Base-by-base conservation (phyloP, 306 rosid species). In the Quercus parvula region DNA sequence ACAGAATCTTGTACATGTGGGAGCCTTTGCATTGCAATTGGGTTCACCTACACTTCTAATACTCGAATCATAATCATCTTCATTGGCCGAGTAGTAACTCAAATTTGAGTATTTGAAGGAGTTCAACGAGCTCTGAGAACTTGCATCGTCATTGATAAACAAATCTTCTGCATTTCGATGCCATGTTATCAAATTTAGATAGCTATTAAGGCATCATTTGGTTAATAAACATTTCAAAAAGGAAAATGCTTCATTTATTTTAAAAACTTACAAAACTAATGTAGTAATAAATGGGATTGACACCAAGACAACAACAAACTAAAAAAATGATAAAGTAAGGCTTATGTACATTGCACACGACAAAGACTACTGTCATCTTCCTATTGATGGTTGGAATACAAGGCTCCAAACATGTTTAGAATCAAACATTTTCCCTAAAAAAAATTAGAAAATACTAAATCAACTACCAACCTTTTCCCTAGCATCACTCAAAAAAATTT, bases 1-100 rank as follows among this genome's bases (percentile, higher is more conserved):
- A 75, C 92, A 86, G 78, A 94, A 92, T 64, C 98, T 90, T 35
- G 97, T 88, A 25, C 79, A 77, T 51, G 81, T 78, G 67, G 82
- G 86, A n/a, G 77, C 31, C 73, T 72, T 87, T 75, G 75, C 84
- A 70, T 66, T 71, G 63, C 76, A 51, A 44, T 70, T 5, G 1
- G 76, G 25, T 9, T 91, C 91, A 64, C 69, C 44, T 70, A n/a
- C 24, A 22, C 73, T 56, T 9, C 49, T 22, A 30, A 56, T 25
- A 75, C 22, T 75, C 61, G 55, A n/a, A 5, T 70, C 84, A 18
- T 56, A 51, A 20, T 90, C 97, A 5, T 85, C 86, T 78, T 91
- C 97, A 58, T 79, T 63, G 83, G 80, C 74, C 2, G 89, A 81
- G 66, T 25, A 73, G 80, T 78, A 91, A 52, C 84, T 87, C 66